phyloP scores from a whole-genome alignment of 2,329 filamentous ascomycete species.

The Tolypocladium inflatum region DNA sequence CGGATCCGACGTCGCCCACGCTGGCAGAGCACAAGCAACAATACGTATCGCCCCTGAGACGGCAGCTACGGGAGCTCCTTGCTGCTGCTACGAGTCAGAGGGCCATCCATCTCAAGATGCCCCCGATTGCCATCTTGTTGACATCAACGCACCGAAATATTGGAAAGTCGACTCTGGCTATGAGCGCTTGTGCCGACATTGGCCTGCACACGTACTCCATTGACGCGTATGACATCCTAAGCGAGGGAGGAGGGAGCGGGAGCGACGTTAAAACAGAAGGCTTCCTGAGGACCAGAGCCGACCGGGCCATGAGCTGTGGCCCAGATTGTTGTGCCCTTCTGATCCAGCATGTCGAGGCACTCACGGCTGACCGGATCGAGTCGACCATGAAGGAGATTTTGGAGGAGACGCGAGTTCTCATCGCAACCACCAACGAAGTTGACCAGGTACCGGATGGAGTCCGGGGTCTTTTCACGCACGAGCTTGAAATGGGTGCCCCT shows the following conservation, averaged over 20 bases:
- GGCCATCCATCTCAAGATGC: constrained; percentile 78
- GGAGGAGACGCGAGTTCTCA: constrained; percentile 67
- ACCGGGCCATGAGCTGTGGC: constrained; percentile 82
- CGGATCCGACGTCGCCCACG: constrained; percentile 27
- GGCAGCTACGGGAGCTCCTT: constrained; percentile 74
- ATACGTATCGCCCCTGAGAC: constrained; percentile 50
- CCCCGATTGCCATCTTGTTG: constrained; percentile 78
- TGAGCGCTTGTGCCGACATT: constrained; percentile 73
- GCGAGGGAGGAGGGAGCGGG: constrained; percentile 73
- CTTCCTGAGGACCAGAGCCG: constrained; percentile 76
- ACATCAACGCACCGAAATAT: constrained; percentile 90
- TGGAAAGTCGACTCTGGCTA: constrained; percentile 75
- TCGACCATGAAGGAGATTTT: constrained; percentile 77
- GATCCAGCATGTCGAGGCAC: constrained; percentile 81
- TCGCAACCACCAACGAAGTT: constrained; percentile 90
- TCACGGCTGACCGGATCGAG: constrained; percentile 86
- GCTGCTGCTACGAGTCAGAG: constrained; percentile 80
- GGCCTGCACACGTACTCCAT: constrained; percentile 84
- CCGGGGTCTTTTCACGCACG: constrained; percentile 86
- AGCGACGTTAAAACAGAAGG: constrained; percentile 92
- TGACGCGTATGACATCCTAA: constrained; percentile 87
- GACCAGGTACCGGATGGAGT: constrained; percentile 90
- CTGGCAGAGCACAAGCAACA: constrained; percentile 35
- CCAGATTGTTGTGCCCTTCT: constrained; percentile 73
- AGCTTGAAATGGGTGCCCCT: constrained; percentile 86